These are phyloP conservation scores for Platismatia glauca DNA, from an alignment of 495 filamentous ascomycete species.

Conservation along the genomic window DNA sequence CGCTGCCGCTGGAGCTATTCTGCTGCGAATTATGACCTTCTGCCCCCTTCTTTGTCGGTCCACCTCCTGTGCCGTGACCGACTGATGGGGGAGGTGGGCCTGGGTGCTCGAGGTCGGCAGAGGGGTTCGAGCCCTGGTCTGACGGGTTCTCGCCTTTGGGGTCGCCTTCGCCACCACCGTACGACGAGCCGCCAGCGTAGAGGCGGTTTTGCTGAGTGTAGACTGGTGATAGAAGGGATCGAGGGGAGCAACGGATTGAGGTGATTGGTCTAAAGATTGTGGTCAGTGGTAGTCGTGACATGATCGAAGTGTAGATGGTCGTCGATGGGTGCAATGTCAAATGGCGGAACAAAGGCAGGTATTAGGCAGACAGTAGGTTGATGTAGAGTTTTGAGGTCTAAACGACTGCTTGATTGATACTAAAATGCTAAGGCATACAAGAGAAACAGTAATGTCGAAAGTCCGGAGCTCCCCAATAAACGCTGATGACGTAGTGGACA, in stretches of 20 bases:
- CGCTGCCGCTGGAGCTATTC: constrained; percentile 7
- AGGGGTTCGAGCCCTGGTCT: constrained; percentile 30
- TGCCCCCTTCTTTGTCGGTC: constrained; percentile 20
- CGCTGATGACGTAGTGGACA: not conserved
- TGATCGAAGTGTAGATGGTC: not conserved
- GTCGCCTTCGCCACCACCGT: constrained; percentile 23
- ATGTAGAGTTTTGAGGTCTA: not conserved
- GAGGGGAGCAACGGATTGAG: constrained; percentile 1
- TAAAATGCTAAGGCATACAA: not conserved
- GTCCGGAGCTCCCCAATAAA: not conserved
- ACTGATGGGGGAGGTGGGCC: constrained; percentile 25
- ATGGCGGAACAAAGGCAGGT: not conserved
- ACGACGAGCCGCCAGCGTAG: constrained; percentile 17
- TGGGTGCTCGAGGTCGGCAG: constrained; percentile 26
- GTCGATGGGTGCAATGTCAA: not conserved
- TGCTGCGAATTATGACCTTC: constrained; percentile 21
- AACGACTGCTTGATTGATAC: not conserved
- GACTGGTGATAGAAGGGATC: not conserved
- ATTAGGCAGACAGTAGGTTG: not conserved
- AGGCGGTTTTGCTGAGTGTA: constrained; percentile 18
- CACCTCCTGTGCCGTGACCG: constrained; percentile 23
- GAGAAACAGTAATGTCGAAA: not conserved
- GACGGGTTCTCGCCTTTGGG: constrained; percentile 29
- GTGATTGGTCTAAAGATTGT: not conserved
- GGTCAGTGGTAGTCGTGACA: constrained; percentile 6